Conservation (phyloP, 2,329 filamentous ascomycete species). For the Phyllosticta paracitricarpa region DNA sequence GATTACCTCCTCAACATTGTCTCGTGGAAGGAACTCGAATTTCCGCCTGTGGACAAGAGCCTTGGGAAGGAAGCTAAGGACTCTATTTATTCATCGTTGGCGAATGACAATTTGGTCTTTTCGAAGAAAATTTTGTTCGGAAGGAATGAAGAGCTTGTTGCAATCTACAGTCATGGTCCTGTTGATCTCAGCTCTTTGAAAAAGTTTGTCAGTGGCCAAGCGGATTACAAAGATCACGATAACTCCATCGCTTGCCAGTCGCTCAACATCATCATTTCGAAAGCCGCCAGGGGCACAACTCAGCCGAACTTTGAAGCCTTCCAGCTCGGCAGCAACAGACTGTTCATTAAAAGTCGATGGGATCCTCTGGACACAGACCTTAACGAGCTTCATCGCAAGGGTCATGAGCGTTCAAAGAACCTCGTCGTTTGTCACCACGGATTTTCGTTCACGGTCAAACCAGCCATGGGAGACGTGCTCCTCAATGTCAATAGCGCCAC, state of each 20-base stretch:
- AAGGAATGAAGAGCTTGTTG: neutral
- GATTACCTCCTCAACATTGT: neutral
- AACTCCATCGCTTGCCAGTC: neutral
- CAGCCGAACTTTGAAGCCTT: neutral
- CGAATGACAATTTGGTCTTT: neutral
- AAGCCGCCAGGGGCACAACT: neutral
- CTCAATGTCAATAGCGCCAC: conserved; percentile 14
- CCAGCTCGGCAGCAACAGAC: neutral
- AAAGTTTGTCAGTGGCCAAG: neutral
- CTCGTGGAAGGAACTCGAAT: neutral
- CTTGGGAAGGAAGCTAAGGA: neutral
- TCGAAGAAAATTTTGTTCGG: neutral
- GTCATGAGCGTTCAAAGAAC: no score
- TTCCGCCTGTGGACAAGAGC: neutral
- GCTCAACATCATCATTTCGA: neutral
- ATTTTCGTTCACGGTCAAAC: neutral
- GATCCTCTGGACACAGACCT: no score
- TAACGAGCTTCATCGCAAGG: no score
- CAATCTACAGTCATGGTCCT: neutral
- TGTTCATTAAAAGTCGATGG: neutral
- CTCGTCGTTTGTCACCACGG: neutral
- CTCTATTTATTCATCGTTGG: no score
- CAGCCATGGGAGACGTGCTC: conserved; percentile 1
- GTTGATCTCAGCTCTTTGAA: neutral
- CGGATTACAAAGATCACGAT: neutral